Evolutionary conservation across 2,329 filamentous ascomycete genomes (phyloP), one percentile per base, ranked within the genome.

Genomic region (Penicillium sp.): DNA sequence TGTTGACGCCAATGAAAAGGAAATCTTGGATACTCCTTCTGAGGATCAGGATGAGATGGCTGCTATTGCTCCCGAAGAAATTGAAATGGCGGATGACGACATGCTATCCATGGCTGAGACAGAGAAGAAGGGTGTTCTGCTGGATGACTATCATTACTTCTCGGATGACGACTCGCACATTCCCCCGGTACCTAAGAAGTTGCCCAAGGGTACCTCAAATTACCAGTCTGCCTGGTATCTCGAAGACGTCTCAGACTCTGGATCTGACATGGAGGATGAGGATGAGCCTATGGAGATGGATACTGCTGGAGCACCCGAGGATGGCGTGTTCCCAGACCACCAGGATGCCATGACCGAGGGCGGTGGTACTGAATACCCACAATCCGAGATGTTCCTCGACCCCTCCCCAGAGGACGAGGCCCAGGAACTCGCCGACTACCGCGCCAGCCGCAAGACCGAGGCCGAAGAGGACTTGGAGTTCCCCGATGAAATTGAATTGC

Each of bases 121-220:
- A 2, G 80, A 82, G 43, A 87, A 87, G 70, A 96, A 93, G 76
- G 94, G 93, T 62, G 94, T 99, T 1, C 79, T 99, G 40, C 81
- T 99, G 10, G 94, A 99, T 65, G 93, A 97, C 64, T 93, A 99
- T 73, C 93, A 97, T 72, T 99, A 99, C 75, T 99, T 97, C 71
- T 92, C 92, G 0, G 93, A 97, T 43, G 91, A 94, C 46, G 88
- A 94, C 52, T 77, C 75, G 5, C 80, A 86, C 52, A 78, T 82
- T 19, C 78, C 85, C 19, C 76, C 81, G 36, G 76, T 78, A 33
- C 90, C 90, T 7, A 94, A 88, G 75, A 85, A 86, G 60, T 76
- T 99, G 23, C 94, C 94, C 0, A 90, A 87, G 74, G 94, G 94
- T 61, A 99, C 94, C 2, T 97, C 94, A 39, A 86, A 88, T 55